Base-by-base conservation (phyloP, 495 filamentous ascomycete genomes). In the Oleoguttula mirabilis region DNA sequence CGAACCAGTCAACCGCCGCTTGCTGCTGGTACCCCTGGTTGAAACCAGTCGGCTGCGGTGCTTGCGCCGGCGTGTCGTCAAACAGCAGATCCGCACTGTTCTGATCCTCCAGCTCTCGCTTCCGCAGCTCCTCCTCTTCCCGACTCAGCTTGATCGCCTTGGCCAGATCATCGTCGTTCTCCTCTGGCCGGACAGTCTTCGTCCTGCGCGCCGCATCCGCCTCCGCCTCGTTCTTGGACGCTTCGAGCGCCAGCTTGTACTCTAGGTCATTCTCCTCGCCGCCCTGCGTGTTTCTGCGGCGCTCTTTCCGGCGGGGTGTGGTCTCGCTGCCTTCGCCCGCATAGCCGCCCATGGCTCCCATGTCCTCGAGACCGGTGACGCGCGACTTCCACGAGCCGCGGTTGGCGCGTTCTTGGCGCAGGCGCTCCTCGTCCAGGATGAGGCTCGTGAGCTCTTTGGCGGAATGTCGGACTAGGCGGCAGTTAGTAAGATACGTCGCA, bases 21-120 rank as follows among this genome's bases (percentile, higher is more conserved):
- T 93, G 88, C 62, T 99, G 92, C 63, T 94, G 85, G 56, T 96
- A 99, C 30, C 88, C 86, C 62, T 94, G 88, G 60, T 95, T 95
- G 66, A 80, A 86, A 3, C 82, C 82, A 6, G 87, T 94, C 21
- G 76, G 75, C 65, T 94, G 86, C 33, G 82, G 72, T 45, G 76
- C 76, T 22, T 71, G 60, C 11, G 70, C 59, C 12, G 82, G 78
- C 16, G 77, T 74, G 55, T 90, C 83, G 52, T 94, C 88, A 54
- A 99, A 96, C 28, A 99, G 68, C 5, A 53, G 23, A 23, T 83
- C 77, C 12, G 79, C 64, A 4, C 85, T 81, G 55, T 96, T 94
- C 58, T 65, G 82, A 50, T 94, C 83, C 63, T 96, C 92, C 41
- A 95, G 65, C 59, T 96, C 87, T 34, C 80, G 76, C 57, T 79